Evolutionary conservation across 2,329 filamentous ascomycete species (phyloP), one percentile per base, ranked within the genome.

Genomic region (Botryotinia calthae): DNA sequence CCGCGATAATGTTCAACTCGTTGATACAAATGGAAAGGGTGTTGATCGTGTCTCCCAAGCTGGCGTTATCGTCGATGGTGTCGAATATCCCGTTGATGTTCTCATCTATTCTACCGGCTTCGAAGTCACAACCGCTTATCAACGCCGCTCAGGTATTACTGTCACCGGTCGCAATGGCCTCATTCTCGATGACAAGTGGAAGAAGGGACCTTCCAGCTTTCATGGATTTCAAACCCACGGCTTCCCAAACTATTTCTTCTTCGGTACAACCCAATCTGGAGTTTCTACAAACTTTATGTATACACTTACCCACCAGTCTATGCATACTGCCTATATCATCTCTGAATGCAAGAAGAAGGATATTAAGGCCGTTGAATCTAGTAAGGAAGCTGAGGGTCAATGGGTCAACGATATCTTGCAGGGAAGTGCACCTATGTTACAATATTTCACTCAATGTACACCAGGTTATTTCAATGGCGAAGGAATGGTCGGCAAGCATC

Each of bases 31-130:
- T 78, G 0, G 89, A 89, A 73, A 77, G 81, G 20, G 78, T 80
- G 8, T 84, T 89, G 66, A 85, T 84, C 0, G 80, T 7, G 18
- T 61, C 25, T 69, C 64, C 3, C 40, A 80, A 7, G 83, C 79
- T 0, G 85, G 86, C 0, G 84, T 90, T 67, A 81, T 84, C 37
- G 82, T 87, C 28, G 74, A 80, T 0, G 82, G 81, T 4, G 78
- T 77, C 4, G 82, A 82, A n/a, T 79, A 84, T 61, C 83, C 86
- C 31, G 86, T 86, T 76, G 88, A 90, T 76, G 79, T 89, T 28
- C 83, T 90, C 22, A 81, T 90, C 37, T 83, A 87, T 12, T 88
- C 88, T 0, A 90, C 88, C 0, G 88, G 88, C 0, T 90, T 90
- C 82, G 82, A 84, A 37, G 86, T 88, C 0, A 84, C 86, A 12